These are phyloP conservation scores for Lenwebbia sp. DNA, from an alignment of 345 rosid genomes.

Conservation along the genomic window DNA sequence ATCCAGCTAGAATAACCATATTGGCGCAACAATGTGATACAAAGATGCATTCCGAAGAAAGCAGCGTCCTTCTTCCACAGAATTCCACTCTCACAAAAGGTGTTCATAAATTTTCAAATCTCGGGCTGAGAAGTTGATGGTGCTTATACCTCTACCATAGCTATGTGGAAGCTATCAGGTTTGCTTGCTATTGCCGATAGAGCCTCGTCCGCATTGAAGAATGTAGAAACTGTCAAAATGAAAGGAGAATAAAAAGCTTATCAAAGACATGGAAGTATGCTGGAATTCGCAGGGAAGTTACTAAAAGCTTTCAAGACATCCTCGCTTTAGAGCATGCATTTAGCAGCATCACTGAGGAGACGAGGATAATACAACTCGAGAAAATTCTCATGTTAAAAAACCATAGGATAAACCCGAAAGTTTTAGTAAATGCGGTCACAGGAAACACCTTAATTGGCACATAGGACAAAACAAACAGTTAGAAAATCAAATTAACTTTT, in stretches of 20 bases:
- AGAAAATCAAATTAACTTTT: background rate
- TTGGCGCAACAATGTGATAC: background rate
- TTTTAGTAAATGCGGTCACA: background rate
- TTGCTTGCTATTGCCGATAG: constrained; percentile 41
- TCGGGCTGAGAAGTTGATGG: background rate
- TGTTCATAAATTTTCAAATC: background rate
- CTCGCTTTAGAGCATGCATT: background rate
- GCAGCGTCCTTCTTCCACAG: background rate
- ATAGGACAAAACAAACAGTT: background rate
- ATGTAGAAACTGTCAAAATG: constrained; percentile 50
- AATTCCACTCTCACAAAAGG: background rate
- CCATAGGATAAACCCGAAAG: background rate
- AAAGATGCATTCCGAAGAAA: background rate
- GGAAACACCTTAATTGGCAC: background rate
- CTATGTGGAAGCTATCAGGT: constrained; percentile 74
- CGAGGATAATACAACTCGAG: background rate
- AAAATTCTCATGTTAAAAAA: background rate
- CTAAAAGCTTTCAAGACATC: background rate
- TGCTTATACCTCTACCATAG: constrained; percentile 64
- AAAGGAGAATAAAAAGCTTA: background rate
- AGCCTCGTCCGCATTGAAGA: constrained; percentile 70
- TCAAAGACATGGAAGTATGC: background rate
- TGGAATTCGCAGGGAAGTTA: background rate
- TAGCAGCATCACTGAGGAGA: background rate
- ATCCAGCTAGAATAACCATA: background rate